Evolutionary conservation across 1,284 basidiomycete species (phyloP), one percentile per base, ranked within the genome.

Genomic region (Hypsizygus ulmarius): DNA sequence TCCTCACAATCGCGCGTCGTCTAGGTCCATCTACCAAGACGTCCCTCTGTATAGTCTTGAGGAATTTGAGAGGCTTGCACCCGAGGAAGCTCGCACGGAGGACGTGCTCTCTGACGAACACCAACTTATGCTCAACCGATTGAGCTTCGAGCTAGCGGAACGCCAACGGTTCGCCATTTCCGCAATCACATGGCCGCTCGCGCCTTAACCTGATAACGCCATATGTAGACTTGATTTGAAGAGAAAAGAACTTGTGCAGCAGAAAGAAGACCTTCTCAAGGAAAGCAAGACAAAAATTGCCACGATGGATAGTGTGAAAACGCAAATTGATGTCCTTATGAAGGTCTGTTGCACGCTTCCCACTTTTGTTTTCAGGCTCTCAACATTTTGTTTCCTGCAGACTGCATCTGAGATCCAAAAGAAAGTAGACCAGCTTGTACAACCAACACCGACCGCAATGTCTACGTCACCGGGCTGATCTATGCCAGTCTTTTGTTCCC

Each of bases 11-110:
- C 47, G 55, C 28, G 27, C 47, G 38, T 44, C 18, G 29, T 46
- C 25, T 48, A 87, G 84, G n/a, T 90, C 87, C 29, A 82, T 89
- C 45, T 90, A 89, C 62, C 89, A 91, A 69, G 88, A 91, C 53
- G 73, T 90, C 10, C 79, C 87, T 7, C 67, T 90, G 32, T 81
- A 90, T 63, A 63, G 72, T 4, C 57, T 87, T 8, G 77, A 85
- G 18, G 80, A 88, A 49, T 90, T 89, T 57, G 62, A 74, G 56
- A 61, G 66, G 39, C 72, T 83, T 35, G 86, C 89, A 0, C 85
- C 87, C 1, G 75, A 77, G 57, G 86, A 81, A 62, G 81, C 78
- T 35, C 79, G 77, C 18, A 75, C 78, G 27, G 70, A 75, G 14
- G 78, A 79, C 3, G 78, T 82, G 19, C 64, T 87, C 36, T 68